phyloP scores from a whole-genome alignment of 2,329 filamentous ascomycete genomes.

The Fusarium sp. region DNA sequence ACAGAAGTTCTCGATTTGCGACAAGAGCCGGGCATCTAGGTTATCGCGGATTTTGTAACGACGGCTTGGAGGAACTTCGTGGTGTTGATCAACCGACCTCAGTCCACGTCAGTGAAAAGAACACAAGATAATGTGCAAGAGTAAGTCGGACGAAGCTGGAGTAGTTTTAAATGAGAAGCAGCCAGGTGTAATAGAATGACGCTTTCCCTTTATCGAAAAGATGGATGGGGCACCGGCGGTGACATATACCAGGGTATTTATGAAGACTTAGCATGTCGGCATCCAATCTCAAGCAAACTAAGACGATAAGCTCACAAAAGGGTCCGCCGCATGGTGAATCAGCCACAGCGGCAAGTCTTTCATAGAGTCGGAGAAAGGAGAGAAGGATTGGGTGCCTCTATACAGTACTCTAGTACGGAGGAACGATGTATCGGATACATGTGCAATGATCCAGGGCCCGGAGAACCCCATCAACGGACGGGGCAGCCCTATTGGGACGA shows the following conservation, averaged over 20 bases:
- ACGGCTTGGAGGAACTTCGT: conserved; percentile 18
- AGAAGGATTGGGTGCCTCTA: conserved; percentile 35
- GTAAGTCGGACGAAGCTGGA: conserved; percentile 33
- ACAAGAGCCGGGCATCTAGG: conserved; percentile 42
- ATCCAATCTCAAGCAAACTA: not conserved
- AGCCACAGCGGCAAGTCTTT: conserved; percentile 40
- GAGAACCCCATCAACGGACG: conserved; percentile 41
- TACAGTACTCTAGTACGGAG: conserved; percentile 27
- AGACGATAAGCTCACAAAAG: conserved; percentile 38
- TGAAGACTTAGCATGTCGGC: conserved; percentile 15
- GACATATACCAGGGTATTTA: conserved; percentile 43
- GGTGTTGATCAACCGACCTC: conserved; percentile 18
- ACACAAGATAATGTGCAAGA: conserved; percentile 19
- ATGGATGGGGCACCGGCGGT: conserved; percentile 33
- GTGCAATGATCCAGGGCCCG: conserved; percentile 31
- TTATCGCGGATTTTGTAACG: conserved; percentile 26
- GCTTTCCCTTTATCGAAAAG: conserved; percentile 45
- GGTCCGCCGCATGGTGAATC: conserved; percentile 36
- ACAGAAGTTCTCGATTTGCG: conserved; percentile 24
- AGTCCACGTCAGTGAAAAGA: conserved; percentile 19
- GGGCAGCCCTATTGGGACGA: conserved; percentile 44
- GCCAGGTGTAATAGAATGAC: conserved; percentile 34
- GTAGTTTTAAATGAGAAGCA: conserved; percentile 31
- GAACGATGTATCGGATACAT: conserved; percentile 44
- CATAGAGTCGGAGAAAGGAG: conserved; percentile 38